A percentile compares a stretch with the other conserved stretches of the same genome.
phyloP scores from a whole-genome alignment of 768 basidiomycete genomes.

The Brasilioporus rufonigricans region DNA sequence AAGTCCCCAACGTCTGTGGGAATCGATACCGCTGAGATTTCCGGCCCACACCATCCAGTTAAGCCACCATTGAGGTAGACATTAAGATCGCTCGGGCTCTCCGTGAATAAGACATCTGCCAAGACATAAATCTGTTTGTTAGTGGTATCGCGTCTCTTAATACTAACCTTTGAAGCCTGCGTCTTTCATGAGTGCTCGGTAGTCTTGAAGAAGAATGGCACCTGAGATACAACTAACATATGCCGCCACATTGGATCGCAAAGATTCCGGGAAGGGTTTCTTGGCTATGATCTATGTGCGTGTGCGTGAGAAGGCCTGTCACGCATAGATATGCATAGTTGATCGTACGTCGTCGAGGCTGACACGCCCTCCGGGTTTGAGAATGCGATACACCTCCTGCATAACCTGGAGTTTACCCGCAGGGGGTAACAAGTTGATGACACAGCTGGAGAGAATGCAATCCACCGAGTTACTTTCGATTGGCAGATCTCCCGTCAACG shows the following conservation, averaged over 20 bases:
- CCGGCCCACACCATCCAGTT: constrained; percentile 8
- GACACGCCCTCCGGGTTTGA: constrained; percentile 58
- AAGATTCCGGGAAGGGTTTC: constrained; percentile 39
- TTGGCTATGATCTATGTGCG: constrained; percentile 44
- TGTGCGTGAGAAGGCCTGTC: neutral
- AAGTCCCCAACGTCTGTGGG: constrained; percentile 30
- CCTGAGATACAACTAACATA: constrained; percentile 49
- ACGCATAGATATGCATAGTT: neutral
- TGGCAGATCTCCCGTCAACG: constrained; percentile 44
- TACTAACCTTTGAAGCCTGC: constrained; percentile 48
- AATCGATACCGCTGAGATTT: neutral
- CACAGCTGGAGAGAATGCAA: constrained; percentile 58
- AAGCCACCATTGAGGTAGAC: constrained; percentile 27
- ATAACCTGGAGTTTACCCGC: constrained; percentile 42
- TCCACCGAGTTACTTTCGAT: constrained; percentile 48
- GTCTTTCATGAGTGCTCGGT: constrained; percentile 34
- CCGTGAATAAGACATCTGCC: constrained; percentile 40
- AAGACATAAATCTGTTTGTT: neutral
- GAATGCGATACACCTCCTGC: constrained; percentile 46
- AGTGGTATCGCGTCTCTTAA: neutral
- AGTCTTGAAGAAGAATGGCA: constrained; percentile 41
- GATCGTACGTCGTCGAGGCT: constrained; percentile 48
- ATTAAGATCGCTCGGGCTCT: constrained; percentile 42
- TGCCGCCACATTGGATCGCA: constrained; percentile 40
- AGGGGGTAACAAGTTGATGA: constrained; percentile 47